phyloP scores from a whole-genome alignment of 768 basidiomycete genomes.

The Trametes elegans region DNA sequence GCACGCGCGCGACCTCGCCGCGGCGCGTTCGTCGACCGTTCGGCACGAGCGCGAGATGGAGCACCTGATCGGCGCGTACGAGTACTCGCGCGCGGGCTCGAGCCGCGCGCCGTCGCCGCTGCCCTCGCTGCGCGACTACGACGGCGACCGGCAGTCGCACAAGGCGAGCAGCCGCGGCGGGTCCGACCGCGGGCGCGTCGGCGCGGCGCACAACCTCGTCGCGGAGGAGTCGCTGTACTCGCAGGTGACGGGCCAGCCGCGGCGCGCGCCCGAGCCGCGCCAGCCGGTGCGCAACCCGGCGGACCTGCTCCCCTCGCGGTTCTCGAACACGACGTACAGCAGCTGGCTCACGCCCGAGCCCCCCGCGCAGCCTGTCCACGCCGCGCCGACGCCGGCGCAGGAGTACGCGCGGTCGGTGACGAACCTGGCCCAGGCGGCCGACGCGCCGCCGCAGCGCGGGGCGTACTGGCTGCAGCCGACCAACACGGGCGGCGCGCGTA shows the following conservation, averaged over 20 bases:
- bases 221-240: constrained; percentile 64
- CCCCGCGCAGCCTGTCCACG: constrained; percentile 27
- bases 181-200: constrained; percentile 2
- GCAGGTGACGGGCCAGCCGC: constrained; percentile 62
- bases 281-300: constrained; percentile 54
- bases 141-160: constrained; percentile 15
- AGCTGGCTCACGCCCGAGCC: constrained; percentile 29
- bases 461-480: constrained; percentile 42
- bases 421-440: constrained; percentile 22
- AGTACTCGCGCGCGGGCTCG: constrained; percentile 42
- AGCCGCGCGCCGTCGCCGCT: constrained; percentile 41
- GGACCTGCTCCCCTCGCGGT: constrained; percentile 43
- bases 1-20: constrained; percentile 38
- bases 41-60: constrained; percentile 36
- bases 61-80: constrained; percentile 47
- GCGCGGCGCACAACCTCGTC: constrained; percentile 27
- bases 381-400: constrained; percentile 54
- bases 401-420: constrained; percentile 52
- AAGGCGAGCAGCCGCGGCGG: constrained; percentile 10
- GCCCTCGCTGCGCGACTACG: constrained; percentile 34
- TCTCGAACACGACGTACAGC: constrained; percentile 46
- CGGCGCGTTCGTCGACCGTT: constrained; percentile 16
- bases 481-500: constrained; percentile 44
- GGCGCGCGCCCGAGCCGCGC: constrained; percentile 66
- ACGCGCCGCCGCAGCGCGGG: constrained; percentile 29